A percentile compares a stretch with the other conserved stretches of the same genome.
These are phyloP conservation scores for Cyclotella distinguenda DNA, from an alignment of 108 stramenopile species.

Conservation along the genomic window DNA sequence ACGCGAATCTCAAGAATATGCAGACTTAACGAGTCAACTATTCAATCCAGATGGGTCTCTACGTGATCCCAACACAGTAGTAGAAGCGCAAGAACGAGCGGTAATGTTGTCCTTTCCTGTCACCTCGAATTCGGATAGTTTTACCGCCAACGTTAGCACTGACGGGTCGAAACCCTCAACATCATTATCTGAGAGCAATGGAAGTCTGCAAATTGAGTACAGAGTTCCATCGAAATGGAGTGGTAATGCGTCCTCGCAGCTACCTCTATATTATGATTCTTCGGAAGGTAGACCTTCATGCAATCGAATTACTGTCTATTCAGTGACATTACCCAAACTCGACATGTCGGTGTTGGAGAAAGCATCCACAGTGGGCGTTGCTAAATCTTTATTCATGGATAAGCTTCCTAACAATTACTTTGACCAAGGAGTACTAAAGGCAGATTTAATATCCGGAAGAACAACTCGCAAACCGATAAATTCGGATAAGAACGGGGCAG, in stretches of 20 bases:
- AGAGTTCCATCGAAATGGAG: conserved; percentile 75
- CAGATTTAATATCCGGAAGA: conserved; percentile 71
- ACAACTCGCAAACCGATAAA: conserved; percentile 37
- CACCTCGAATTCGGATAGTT: conserved; percentile 29
- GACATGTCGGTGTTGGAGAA: conserved; percentile 54
- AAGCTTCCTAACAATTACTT: conserved; percentile 40
- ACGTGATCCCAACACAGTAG: conserved; percentile 32
- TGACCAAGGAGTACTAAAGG: conserved; percentile 52
- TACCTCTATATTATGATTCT: conserved; percentile 58
- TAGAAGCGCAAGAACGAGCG: conserved; percentile 58
- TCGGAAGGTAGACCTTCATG: conserved; percentile 66
- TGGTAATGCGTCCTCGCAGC: conserved; percentile 35
- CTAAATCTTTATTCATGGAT: conserved; percentile 60
- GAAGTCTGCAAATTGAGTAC: conserved; percentile 49
- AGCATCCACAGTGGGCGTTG: conserved; percentile 69
- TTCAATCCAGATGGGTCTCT: conserved; percentile 81
- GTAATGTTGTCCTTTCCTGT: conserved; percentile 47
- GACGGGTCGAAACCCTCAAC: conserved; percentile 29
- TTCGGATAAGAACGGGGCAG: conserved; percentile 8
- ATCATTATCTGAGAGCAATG: conserved; percentile 12
- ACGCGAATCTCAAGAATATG: conserved; percentile 14
- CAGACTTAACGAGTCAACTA: conserved; percentile 57
- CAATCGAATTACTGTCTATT: conserved; percentile 69
- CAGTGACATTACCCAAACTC: conserved; percentile 40
- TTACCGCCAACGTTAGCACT: conserved; percentile 48